Evolutionary conservation across 768 basidiomycete genomes (phyloP).

Genomic region (Agaricus blazei): DNA sequence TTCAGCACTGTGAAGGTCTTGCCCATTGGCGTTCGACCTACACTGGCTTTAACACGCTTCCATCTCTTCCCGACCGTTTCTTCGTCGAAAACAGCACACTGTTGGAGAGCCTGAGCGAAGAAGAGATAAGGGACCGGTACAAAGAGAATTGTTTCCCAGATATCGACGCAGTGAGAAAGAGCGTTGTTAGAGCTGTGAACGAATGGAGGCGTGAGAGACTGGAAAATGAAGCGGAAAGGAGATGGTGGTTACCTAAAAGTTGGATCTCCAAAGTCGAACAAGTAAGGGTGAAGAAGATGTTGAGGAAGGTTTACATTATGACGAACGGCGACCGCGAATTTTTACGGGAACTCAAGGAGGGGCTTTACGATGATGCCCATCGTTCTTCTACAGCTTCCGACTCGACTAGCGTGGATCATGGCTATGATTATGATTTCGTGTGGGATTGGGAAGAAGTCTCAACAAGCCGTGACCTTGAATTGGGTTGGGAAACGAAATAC

Average conservation of each 20-base stretch:
- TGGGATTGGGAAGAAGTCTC: slow-evolving; percentile 44
- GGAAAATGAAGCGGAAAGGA: slow-evolving; percentile 6
- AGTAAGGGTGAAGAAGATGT: slow-evolving; percentile 7
- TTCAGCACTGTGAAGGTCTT: slow-evolving; percentile 41
- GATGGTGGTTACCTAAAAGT: neutral
- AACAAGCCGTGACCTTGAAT: slow-evolving; percentile 48
- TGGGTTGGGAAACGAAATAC: slow-evolving; percentile 51
- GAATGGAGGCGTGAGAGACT: slow-evolving; percentile 20
- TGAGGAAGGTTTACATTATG: slow-evolving; percentile 56
- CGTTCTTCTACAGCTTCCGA: neutral
- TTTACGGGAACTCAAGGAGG: slow-evolving; percentile 39
- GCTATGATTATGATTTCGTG: slow-evolving; percentile 1
- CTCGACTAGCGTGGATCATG: neutral
- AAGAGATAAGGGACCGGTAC: slow-evolving; percentile 30
- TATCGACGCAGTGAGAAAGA: slow-evolving; percentile 41
- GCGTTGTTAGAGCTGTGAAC: slow-evolving; percentile 26
- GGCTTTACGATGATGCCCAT: slow-evolving; percentile 19
- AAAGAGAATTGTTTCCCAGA: slow-evolving; percentile 48
- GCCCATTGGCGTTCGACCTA: slow-evolving; percentile 33
- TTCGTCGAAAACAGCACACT: slow-evolving; percentile 5
- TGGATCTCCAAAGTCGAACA: neutral
- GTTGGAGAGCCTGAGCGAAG: slow-evolving; percentile 8
- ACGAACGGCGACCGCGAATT: slow-evolving; percentile 54
- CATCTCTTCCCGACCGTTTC: slow-evolving; percentile 44
- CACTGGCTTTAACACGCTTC: slow-evolving; percentile 51